These are phyloP conservation scores for Orbilia oligospora DNA, from an alignment of 2,329 filamentous ascomycete species.

Conservation along the genomic window DNA sequence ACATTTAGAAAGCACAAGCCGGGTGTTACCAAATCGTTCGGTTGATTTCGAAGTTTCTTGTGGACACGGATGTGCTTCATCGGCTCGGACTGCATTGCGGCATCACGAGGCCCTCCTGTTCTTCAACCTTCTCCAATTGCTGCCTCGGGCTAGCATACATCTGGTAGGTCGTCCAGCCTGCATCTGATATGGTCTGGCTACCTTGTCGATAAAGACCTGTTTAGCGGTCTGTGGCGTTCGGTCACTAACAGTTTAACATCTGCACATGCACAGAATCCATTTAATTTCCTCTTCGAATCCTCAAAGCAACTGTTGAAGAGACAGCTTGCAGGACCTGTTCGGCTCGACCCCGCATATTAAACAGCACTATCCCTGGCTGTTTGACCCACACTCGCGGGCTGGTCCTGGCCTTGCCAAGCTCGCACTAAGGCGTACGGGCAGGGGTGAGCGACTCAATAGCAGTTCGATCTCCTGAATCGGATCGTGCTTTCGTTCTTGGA, in stretches of 20 bases:
- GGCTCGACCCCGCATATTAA: slow-evolving; percentile 41
- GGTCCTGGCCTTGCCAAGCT: slow-evolving; percentile 33
- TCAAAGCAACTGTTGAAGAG: no score
- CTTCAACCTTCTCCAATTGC: slow-evolving; percentile 38
- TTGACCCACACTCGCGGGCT: slow-evolving; percentile 24
- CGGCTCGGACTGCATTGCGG: slow-evolving; percentile 35
- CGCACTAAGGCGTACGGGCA: slow-evolving; percentile 23
- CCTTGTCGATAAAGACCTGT: not conserved
- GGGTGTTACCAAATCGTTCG: not conserved
- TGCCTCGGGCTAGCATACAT: slow-evolving; percentile 22
- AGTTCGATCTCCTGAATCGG: slow-evolving; percentile 46
- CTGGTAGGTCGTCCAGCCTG: slow-evolving; percentile 39
- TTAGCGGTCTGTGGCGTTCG: not conserved
- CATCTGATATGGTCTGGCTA: not conserved
- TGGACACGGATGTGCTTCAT: slow-evolving; percentile 26
- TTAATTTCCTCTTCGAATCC: no score
- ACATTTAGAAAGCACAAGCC: slow-evolving; percentile 13
- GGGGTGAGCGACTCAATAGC: slow-evolving; percentile 31
- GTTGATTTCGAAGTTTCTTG: not conserved
- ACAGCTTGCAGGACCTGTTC: slow-evolving; percentile 24
- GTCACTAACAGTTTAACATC: not conserved
- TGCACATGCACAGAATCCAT: slow-evolving; percentile 28
- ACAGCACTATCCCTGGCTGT: slow-evolving; percentile 9
- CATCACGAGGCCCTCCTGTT: slow-evolving; percentile 36
- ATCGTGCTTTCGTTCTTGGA: slow-evolving; percentile 14